phyloP scores from a whole-genome alignment of 2,329 filamentous ascomycete species.

The Xylaria sp. region DNA sequence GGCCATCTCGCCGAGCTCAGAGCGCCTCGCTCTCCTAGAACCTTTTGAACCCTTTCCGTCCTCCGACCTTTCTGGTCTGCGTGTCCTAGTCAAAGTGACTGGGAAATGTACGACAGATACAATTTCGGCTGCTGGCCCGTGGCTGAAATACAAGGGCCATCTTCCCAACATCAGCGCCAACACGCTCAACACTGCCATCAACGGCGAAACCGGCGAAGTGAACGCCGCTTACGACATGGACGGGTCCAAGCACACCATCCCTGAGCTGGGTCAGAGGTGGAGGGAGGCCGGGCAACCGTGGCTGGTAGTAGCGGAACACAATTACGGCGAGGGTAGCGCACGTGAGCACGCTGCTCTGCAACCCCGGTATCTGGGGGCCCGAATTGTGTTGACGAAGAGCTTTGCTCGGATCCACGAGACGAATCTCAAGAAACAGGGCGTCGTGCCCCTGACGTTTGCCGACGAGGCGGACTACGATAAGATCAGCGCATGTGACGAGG shows the following conservation, averaged over 20 bases:
- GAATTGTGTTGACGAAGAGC: slow-evolving; percentile 81
- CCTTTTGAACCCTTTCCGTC: slow-evolving; percentile 85
- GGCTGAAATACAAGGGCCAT: slow-evolving; percentile 99
- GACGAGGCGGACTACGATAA: slow-evolving; percentile 86
- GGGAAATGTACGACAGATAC: slow-evolving; percentile 99
- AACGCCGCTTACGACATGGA: slow-evolving; percentile 90
- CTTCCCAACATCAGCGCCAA: slow-evolving; percentile 97
- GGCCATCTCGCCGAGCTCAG: slow-evolving; percentile 82
- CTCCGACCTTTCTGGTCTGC: slow-evolving; percentile 73
- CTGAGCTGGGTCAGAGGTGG: slow-evolving; percentile 85
- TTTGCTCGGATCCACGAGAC: slow-evolving; percentile 95
- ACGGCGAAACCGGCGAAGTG: slow-evolving; percentile 88
- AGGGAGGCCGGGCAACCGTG: slow-evolving; percentile 74
- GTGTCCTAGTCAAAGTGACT: slow-evolving; percentile 92
- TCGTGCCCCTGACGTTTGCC: slow-evolving; percentile 89
- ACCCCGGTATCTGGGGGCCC: slow-evolving; percentile 85
- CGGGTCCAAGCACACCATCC: slow-evolving; percentile 75
- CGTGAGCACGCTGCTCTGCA: slow-evolving; percentile 89
- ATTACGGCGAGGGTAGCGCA: slow-evolving; percentile 91
- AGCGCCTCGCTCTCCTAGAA: slow-evolving; percentile 86
- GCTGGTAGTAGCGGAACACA: slow-evolving; percentile 96
- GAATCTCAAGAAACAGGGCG: slow-evolving; percentile 95
- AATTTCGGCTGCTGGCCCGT: slow-evolving; percentile 94
- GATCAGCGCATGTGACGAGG: slow-evolving; percentile 80
- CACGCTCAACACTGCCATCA: slow-evolving; percentile 93